Base-by-base conservation (phyloP, 306 rosid species). In the Hippophae tibetana region DNA sequence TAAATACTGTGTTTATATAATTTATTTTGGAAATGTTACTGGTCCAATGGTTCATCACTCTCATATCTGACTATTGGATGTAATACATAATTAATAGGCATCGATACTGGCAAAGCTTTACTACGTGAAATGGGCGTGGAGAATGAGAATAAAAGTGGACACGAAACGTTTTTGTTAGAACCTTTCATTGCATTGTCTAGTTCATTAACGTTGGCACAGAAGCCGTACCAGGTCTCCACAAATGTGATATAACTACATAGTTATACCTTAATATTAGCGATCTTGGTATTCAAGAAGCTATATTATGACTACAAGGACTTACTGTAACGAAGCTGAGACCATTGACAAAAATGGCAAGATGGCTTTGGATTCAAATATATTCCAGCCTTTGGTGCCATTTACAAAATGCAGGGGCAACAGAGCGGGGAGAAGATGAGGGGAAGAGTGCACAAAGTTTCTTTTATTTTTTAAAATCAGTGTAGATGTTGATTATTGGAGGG, bases 241-340 rank as follows among this genome's bases (percentile, higher is more conserved):
- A 78, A 72, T 83, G 96, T 8, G 98, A 92, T 41, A 79, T 87
- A 18, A 92, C 89, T 13, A 79, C 81, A 26, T 89, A 85, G 54
- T 62, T 83, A 67, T 92, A 87, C 66, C 95, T 87, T 13, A 78
- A 75, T 58, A 18, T 18, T 18, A 69, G 81, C 71, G 79, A 87
- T 57, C 82, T 80, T 13, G 84, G 89, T 38, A 74, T 81, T 47
- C 79, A 74, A 46, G 78, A 84, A 63, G 82, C 84, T 31, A 81
- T 81, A 79, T 76, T 79, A 64, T 81, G 81, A 87, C 67, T 56
- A 75, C 51, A 78, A 62, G 76, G 54, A 67, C 74, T 56, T 48
- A 5, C 18, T 9, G 38, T 31, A 31, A 31, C 3, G 38, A 62
- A 38, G 64, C 46, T 52, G 55, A 61, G 43, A 26, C 61, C 57